phyloP scores from a whole-genome alignment of 116 monocot species.

The Posidonia oceanica region DNA sequence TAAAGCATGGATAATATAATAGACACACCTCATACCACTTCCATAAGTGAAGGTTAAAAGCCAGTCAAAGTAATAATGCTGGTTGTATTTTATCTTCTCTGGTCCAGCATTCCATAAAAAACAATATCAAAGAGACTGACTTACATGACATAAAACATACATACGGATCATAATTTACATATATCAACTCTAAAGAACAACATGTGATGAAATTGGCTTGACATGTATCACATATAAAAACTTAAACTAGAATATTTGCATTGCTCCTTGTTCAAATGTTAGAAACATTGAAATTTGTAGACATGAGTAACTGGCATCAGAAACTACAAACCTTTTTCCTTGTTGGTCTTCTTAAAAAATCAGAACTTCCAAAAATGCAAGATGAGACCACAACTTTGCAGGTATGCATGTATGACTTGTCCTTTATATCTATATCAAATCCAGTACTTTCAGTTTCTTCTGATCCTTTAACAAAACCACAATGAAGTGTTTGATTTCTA shows the following conservation, averaged over 20 bases:
- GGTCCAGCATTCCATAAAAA: too few relatives aligned
- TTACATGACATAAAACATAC: not conserved
- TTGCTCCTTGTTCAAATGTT: not conserved
- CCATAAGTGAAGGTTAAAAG: too few relatives aligned
- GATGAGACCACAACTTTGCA: slow-evolving; percentile 76
- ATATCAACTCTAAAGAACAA: not conserved
- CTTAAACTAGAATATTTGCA: not conserved
- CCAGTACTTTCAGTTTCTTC: slow-evolving; percentile 35
- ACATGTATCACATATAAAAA: too few relatives aligned
- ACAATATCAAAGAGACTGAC: too few relatives aligned
- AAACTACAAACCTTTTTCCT: slow-evolving; percentile 45
- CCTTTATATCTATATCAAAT: slow-evolving; percentile 63
- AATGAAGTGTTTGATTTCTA: slow-evolving; percentile 63
- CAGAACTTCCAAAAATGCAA: slow-evolving; percentile 92
- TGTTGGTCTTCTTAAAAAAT: slow-evolving; percentile 75
- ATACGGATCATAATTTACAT: not conserved
- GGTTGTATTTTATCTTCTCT: too few relatives aligned
- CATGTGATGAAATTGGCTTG: too few relatives aligned
- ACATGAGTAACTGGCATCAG: not conserved
- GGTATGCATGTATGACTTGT: slow-evolving; percentile 46
- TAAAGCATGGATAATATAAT: too few relatives aligned
- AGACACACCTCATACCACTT: too few relatives aligned
- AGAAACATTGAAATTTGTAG: not conserved
- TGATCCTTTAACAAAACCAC: slow-evolving; percentile 71
- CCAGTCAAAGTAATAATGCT: too few relatives aligned